A percentile compares a stretch with the other conserved stretches of the same genome.
Conservation (phyloP, 306 rosid species). For the Sphenostylis stenocarpa region DNA sequence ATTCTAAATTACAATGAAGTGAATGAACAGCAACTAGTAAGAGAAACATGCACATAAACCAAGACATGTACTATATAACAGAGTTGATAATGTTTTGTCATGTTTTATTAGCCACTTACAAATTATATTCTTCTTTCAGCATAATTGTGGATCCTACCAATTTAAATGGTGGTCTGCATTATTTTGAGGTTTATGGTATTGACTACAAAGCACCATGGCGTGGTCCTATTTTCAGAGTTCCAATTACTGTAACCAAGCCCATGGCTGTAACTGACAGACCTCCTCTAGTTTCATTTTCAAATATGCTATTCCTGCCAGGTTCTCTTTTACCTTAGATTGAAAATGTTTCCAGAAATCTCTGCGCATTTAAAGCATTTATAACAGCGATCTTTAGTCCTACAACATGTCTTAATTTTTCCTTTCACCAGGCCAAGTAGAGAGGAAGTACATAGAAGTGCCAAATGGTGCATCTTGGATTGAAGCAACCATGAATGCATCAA, state of each 20-base stretch:
- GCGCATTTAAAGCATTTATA: constrained; percentile 19
- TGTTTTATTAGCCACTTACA: constrained; percentile 16
- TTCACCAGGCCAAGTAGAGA: constrained; percentile 77
- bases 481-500: constrained; percentile 78
- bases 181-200: constrained; percentile 79
- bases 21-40: background rate
- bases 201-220: constrained; percentile 99
- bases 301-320: constrained; percentile 86
- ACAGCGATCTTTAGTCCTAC: constrained; percentile 16
- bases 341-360: constrained; percentile 11
- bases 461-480: constrained; percentile 93
- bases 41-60: background rate
- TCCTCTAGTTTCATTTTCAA: constrained; percentile 65
- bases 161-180: constrained; percentile 83
- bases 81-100: constrained; percentile 24
- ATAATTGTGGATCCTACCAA: constrained; percentile 78
- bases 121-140: constrained; percentile 55
- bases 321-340: constrained; percentile 18
- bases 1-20: background rate
- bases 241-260: constrained; percentile 90
- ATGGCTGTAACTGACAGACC: constrained; percentile 58
- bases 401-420: constrained; percentile 21
- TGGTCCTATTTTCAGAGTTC: constrained; percentile 93
- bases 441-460: constrained; percentile 86
- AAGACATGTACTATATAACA: background rate